Evolutionary conservation across 2,329 filamentous ascomycete species (phyloP).

Genomic region (Tolypocladium tropicale): DNA sequence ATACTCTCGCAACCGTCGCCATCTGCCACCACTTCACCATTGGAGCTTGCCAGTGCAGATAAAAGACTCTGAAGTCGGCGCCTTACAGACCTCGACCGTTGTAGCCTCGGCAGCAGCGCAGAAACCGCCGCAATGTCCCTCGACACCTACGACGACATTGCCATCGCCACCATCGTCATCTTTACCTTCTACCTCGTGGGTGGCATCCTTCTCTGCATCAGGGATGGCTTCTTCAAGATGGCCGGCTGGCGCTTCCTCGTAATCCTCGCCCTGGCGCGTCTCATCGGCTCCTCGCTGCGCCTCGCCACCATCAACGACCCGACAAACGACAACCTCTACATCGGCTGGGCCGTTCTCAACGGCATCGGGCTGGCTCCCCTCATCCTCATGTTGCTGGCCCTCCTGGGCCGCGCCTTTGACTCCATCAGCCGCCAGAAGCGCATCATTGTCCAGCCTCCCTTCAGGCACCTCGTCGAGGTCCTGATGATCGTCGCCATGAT

Average conservation of each 20-base stretch:
- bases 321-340: constrained; percentile 26
- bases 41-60: background rate
- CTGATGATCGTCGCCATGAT: constrained; percentile 30
- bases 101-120: background rate
- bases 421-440: constrained; percentile 34
- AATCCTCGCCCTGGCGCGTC: constrained; percentile 46
- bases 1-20: background rate
- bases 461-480: constrained; percentile 26
- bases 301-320: constrained; percentile 37
- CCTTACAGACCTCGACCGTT: background rate
- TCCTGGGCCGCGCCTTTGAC: constrained; percentile 28
- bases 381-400: constrained; percentile 28
- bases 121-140: constrained; percentile 10
- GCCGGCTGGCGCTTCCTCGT: constrained; percentile 52
- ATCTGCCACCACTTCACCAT: background rate
- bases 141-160: constrained; percentile 18
- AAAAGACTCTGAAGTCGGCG: background rate
- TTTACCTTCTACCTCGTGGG: constrained; percentile 17
- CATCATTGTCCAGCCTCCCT: constrained; percentile 15
- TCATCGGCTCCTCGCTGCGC: constrained; percentile 40
- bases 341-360: constrained; percentile 21
- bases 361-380: constrained; percentile 31
- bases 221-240: constrained; percentile 42
- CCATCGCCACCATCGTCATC: constrained; percentile 20
- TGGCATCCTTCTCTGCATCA: constrained; percentile 31